Conservation (phyloP, 169 alveolate species). For the Toxoplasma gondii region DNA sequence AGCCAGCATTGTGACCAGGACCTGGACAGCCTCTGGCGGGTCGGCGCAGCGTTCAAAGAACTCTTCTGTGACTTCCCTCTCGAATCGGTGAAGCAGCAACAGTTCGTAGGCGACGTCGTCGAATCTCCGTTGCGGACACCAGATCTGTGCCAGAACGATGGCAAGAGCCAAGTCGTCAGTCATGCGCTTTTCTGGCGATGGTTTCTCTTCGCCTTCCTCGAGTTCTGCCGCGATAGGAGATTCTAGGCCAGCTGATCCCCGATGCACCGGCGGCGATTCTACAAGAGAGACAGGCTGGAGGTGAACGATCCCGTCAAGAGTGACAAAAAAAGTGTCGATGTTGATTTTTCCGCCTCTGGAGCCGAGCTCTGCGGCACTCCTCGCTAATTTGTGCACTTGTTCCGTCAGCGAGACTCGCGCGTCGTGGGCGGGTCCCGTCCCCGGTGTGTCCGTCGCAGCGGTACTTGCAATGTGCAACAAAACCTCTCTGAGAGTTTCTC, state of each 20-base stretch:
- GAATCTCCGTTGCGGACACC: neutral
- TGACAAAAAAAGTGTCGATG: neutral
- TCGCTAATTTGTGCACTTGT: neutral
- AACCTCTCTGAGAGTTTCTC: neutral
- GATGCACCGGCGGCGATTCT: neutral
- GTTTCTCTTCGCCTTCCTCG: neutral
- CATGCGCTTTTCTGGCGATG: neutral
- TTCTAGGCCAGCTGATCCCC: neutral
- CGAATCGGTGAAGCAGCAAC: neutral
- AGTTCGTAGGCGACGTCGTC: neutral
- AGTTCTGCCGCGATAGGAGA: neutral
- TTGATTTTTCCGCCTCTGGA: neutral
- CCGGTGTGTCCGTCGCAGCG: neutral
- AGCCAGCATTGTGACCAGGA: neutral
- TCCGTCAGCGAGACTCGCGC: neutral
- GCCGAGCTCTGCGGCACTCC: neutral
- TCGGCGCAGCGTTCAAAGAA: neutral
- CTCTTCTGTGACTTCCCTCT: neutral
- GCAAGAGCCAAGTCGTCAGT: neutral
- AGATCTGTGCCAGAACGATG: neutral
- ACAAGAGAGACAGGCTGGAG: neutral
- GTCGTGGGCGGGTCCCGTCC: neutral
- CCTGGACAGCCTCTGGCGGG: neutral
- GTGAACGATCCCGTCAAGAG: neutral
- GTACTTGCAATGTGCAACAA: neutral